phyloP scores from a whole-genome alignment of 2,329 filamentous ascomycete genomes.

The Uncinocarpus reesii region DNA sequence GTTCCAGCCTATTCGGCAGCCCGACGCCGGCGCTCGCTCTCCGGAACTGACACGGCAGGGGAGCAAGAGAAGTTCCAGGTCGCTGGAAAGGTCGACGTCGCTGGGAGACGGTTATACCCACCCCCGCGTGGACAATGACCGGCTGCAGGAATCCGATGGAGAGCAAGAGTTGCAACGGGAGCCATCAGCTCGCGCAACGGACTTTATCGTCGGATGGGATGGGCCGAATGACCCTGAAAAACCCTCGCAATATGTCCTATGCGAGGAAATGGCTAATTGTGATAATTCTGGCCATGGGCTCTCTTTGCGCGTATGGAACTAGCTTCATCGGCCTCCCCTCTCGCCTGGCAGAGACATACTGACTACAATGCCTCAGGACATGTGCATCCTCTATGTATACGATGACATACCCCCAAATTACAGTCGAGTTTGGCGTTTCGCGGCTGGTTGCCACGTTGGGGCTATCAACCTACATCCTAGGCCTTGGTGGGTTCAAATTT shows the following conservation, averaged over 20 bases:
- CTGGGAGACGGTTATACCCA: slow-evolving; percentile 16
- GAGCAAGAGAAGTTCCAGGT: slow-evolving; percentile 9
- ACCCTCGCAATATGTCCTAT: slow-evolving; percentile 58
- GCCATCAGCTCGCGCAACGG: slow-evolving; percentile 29
- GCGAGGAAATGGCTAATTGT: slow-evolving; percentile 72
- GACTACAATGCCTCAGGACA: slow-evolving; percentile 45
- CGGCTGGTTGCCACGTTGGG: slow-evolving; percentile 67
- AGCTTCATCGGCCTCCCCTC: not conserved
- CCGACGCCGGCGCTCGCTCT: not conserved
- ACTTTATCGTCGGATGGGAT: slow-evolving; percentile 66
- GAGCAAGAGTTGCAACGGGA: slow-evolving; percentile 20
- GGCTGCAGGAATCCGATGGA: slow-evolving; percentile 17
- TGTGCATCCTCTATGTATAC: slow-evolving; percentile 85
- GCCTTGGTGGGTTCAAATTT: slow-evolving; percentile 43
- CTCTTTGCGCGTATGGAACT: slow-evolving; percentile 69
- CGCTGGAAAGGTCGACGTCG: slow-evolving; percentile 13
- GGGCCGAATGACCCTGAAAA: slow-evolving; percentile 61
- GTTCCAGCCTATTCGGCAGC: slow-evolving; percentile 7
- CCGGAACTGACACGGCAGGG: not conserved
- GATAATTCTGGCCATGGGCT: slow-evolving; percentile 59
- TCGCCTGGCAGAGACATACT: not conserved
- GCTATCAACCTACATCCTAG: slow-evolving; percentile 71
- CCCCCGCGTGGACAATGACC: slow-evolving; percentile 21
- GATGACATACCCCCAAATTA: slow-evolving; percentile 66
- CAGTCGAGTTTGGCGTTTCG: slow-evolving; percentile 61